Evolutionary conservation across 352 stramenopile genomes (phyloP).

Genomic region (Pythium apleroticum): DNA sequence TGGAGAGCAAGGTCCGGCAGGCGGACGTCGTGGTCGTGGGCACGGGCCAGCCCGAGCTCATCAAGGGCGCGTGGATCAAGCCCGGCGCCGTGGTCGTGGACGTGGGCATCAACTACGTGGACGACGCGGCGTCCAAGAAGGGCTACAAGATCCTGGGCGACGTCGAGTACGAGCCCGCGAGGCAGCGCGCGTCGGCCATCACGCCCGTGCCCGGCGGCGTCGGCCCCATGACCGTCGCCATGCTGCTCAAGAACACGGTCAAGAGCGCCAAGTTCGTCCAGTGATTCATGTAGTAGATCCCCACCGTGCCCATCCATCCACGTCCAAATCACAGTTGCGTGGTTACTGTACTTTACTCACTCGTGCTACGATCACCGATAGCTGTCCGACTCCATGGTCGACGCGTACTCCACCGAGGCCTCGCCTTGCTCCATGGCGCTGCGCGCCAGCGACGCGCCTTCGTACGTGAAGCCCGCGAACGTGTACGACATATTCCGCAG

Average conservation of each 20-base stretch:
- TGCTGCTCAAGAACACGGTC: constrained; percentile 89
- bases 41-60: constrained; percentile 91
- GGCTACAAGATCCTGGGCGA: constrained; percentile 97
- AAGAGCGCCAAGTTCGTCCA: constrained; percentile 53
- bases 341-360: constrained; percentile 14
- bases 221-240: constrained; percentile 99
- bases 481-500: constrained; percentile 84
- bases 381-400: constrained; percentile 14
- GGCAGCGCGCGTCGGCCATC: constrained; percentile 89
- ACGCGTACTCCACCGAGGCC: constrained; percentile 19
- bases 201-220: constrained; percentile 97
- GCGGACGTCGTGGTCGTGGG: constrained; percentile 98
- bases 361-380: constrained; percentile 24
- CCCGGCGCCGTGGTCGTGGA: constrained; percentile 97
- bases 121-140: constrained; percentile 65
- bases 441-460: constrained; percentile 47
- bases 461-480: constrained; percentile 83
- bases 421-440: constrained; percentile 21
- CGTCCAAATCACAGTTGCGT: background rate
- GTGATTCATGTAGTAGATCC: background rate
- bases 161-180: constrained; percentile 93
- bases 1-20: constrained; percentile 53
- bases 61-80: constrained; percentile 97
- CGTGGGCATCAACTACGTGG: constrained; percentile 98
- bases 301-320: too few relatives aligned